These are phyloP conservation scores for Leptomonas seymouri DNA, from an alignment of 208 protist genomes.

Conservation along the genomic window DNA sequence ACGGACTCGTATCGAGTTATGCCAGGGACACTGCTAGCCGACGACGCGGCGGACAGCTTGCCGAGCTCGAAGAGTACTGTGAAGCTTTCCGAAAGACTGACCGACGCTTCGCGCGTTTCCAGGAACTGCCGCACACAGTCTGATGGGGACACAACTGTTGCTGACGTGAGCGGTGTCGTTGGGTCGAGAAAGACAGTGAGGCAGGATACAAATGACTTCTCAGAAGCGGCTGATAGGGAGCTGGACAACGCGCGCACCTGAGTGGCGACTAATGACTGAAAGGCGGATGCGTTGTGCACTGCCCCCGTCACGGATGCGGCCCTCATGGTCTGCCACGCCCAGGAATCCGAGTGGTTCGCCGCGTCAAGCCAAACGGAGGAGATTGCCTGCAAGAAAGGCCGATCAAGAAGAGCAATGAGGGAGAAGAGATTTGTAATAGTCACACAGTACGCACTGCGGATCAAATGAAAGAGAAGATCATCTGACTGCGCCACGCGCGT, in stretches of 20 bases:
- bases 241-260: neutral
- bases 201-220: slow-evolving; percentile 16
- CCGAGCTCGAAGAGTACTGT: slow-evolving; percentile 13
- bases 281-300: slow-evolving; percentile 5
- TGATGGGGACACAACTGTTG: slow-evolving; percentile 9
- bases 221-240: neutral
- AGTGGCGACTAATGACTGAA: slow-evolving; percentile 2
- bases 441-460: slow-evolving; percentile 22
- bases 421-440: slow-evolving; percentile 25
- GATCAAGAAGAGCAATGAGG: slow-evolving; percentile 21
- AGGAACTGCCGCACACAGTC: slow-evolving; percentile 23
- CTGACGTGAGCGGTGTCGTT: slow-evolving; percentile 16
- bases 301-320: neutral
- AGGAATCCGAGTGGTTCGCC: slow-evolving; percentile 18
- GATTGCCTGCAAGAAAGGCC: slow-evolving; percentile 16
- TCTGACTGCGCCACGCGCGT: neutral
- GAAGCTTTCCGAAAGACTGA: neutral
- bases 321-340: slow-evolving; percentile 31
- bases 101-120: neutral
- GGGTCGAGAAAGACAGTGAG: slow-evolving; percentile 22
- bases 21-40: slow-evolving; percentile 9
- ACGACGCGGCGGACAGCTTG: neutral
- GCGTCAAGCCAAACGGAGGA: slow-evolving; percentile 25
- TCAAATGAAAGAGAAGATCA: neutral
- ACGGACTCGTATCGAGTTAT: slow-evolving; percentile 27